Conservation (phyloP, 2,329 filamentous ascomycete species). For the Xylariales sp. region DNA sequence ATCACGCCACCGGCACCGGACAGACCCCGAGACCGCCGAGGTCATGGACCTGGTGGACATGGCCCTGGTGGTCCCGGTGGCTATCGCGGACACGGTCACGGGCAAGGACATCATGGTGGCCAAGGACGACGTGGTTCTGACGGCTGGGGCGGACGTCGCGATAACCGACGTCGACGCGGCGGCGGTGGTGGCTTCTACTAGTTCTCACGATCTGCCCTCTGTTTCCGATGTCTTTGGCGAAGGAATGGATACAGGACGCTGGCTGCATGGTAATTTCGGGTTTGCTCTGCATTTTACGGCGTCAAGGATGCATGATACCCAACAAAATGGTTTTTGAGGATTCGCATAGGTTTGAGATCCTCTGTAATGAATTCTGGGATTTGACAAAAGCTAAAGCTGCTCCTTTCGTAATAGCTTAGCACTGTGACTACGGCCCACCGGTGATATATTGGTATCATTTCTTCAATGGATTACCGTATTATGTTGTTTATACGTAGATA, state of each 20-base stretch:
- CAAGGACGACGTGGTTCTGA: slow-evolving; percentile 6
- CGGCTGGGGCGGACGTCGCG: slow-evolving; percentile 8
- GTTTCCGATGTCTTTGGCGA: neutral
- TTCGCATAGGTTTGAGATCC: no score
- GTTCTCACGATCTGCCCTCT: neutral
- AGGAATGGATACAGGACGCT: slow-evolving; percentile 5
- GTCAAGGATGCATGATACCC: neutral
- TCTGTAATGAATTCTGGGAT: no score
- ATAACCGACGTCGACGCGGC: slow-evolving; percentile 8
- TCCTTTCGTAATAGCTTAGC: no score
- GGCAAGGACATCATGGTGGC: slow-evolving; percentile 2
- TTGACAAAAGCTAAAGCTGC: no score
- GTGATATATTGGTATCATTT: neutral
- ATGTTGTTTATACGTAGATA: slow-evolving; percentile 15
- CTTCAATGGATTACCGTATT: neutral
- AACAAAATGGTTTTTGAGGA: no score
- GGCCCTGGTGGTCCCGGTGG: slow-evolving; percentile 8
- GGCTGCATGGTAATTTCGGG: neutral
- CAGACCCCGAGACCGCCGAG: slow-evolving; percentile 21
- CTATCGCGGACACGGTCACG: slow-evolving; percentile 1
- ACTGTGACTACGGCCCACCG: no score
- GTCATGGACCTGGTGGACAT: slow-evolving; percentile 18
- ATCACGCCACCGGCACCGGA: slow-evolving; percentile 31
- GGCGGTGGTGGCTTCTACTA: slow-evolving; percentile 4
- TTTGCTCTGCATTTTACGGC: neutral